Evolutionary conservation across 2,329 filamentous ascomycete genomes (phyloP).

Genomic region (Ciborinia camelliae): DNA sequence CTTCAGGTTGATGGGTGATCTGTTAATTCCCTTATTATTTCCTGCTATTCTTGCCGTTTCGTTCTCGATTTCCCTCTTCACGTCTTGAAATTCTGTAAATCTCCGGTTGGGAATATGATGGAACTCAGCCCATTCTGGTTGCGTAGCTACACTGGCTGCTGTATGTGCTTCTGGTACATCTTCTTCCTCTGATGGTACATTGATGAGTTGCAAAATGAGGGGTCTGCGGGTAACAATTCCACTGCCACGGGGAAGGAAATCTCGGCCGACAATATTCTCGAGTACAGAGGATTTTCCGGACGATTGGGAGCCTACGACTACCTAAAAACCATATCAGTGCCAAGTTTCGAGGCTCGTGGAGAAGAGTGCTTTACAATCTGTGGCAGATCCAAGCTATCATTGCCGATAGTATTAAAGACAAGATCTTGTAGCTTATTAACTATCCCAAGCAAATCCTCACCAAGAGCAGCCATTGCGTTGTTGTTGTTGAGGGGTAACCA

Average conservation of each 20-base stretch:
- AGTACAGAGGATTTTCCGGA: conserved; percentile 98
- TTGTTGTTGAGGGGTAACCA: conserved; percentile 30
- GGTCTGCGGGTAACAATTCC: conserved; percentile 94
- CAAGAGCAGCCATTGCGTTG: conserved; percentile 77
- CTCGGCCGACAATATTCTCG: conserved; percentile 96
- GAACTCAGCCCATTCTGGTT: conserved; percentile 86
- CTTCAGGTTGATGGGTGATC: conserved; percentile 96
- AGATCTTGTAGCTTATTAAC: conserved; percentile 99
- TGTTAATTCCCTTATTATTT: conserved; percentile 97
- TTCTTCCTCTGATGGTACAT: conserved; percentile 67
- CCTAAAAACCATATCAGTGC: conserved; percentile 50
- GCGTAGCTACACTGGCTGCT: conserved; percentile 65
- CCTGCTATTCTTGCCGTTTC: conserved; percentile 94
- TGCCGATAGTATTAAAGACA: conserved; percentile 99
- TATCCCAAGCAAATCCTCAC: conserved; percentile 89
- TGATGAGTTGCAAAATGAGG: conserved; percentile 96
- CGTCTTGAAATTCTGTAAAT: conserved; percentile 87
- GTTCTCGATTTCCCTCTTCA: conserved; percentile 94
- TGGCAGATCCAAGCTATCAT: conserved; percentile 93
- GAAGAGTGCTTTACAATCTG: conserved; percentile 74
- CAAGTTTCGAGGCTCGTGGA: conserved; percentile 23
- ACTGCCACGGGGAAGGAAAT: conserved; percentile 93
- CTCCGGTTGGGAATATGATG: conserved; percentile 87
- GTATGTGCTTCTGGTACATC: conserved; percentile 72
- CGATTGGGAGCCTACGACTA: conserved; percentile 97